A percentile compares a stretch with the other conserved stretches of the same genome.
Evolutionary conservation across 371 early-diverging fungal species (phyloP).

Genomic region (Rhizopus arrhizus): DNA sequence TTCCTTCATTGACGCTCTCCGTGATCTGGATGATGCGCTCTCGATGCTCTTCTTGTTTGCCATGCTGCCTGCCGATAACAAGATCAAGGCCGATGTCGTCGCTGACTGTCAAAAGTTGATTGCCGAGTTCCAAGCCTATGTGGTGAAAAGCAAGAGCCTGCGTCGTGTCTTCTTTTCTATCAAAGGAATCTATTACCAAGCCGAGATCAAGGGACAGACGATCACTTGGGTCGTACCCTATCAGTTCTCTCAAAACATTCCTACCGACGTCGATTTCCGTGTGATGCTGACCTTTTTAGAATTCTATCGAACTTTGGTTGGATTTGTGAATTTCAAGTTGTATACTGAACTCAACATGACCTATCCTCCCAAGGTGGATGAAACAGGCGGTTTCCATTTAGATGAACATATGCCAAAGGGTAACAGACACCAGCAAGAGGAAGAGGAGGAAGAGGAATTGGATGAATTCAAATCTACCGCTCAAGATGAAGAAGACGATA

Average conservation of each 20-base stretch:
- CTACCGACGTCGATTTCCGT: slow-evolving; percentile 94
- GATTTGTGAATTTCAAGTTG: slow-evolving; percentile 95
- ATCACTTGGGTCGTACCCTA: slow-evolving; percentile 96
- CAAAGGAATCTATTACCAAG: slow-evolving; percentile 99
- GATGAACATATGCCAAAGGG: slow-evolving; percentile 56
- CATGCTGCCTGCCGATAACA: slow-evolving; percentile 78
- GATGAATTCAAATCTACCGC: slow-evolving; percentile 38
- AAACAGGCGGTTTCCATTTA: slow-evolving; percentile 75
- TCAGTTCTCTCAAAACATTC: slow-evolving; percentile 87
- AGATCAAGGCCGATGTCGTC: slow-evolving; percentile 65
- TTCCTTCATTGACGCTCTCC: slow-evolving; percentile 89
- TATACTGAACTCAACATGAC: slow-evolving; percentile 83
- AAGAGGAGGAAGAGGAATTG: slow-evolving; percentile 51
- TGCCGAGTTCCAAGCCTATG: slow-evolving; percentile 91
- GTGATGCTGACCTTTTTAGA: slow-evolving; percentile 97
- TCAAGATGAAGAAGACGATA: slow-evolving; percentile 42
- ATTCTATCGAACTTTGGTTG: slow-evolving; percentile 88
- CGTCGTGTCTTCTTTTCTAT: slow-evolving; percentile 93
- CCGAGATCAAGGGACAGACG: slow-evolving; percentile 90
- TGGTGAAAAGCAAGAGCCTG: slow-evolving; percentile 78
- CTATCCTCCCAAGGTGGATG: slow-evolving; percentile 89
- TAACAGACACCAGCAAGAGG: slow-evolving; percentile 23
- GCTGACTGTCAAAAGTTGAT: slow-evolving; percentile 79
- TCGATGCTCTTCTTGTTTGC: slow-evolving; percentile 94
- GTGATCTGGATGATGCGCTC: slow-evolving; percentile 95